Evolutionary conservation across 371 early-diverging fungal genomes (phyloP).

Genomic region (Syncephalastrum contaminatum): DNA sequence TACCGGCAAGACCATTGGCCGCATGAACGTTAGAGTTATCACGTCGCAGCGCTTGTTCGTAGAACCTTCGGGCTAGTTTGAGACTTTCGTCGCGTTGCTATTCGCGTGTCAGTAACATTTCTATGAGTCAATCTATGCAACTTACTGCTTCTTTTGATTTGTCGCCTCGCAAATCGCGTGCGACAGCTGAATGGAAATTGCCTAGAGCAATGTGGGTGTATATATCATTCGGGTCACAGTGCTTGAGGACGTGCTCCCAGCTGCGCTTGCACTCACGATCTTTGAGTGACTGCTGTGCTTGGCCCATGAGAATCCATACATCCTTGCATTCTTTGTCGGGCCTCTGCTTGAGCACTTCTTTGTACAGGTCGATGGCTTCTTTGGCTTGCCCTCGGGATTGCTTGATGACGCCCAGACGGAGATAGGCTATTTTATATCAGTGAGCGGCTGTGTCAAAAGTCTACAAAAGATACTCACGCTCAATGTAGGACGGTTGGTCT

Average conservation of each 20-base stretch:
- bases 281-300: constrained; percentile 56
- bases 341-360: constrained; percentile 65
- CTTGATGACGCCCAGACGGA: constrained; percentile 79
- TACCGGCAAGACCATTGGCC: constrained; percentile 79
- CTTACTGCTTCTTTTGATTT: constrained; percentile 28
- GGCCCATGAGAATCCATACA: constrained; percentile 76
- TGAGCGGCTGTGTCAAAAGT: background rate
- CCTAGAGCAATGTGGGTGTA: constrained; percentile 84
- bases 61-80: constrained; percentile 80
- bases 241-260: constrained; percentile 75
- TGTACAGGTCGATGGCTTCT: constrained; percentile 64
- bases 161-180: constrained; percentile 50
- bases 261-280: constrained; percentile 67
- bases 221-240: constrained; percentile 76
- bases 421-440: constrained; percentile 43
- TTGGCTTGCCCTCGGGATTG: constrained; percentile 45
- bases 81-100: constrained; percentile 49
- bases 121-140: constrained; percentile 12
- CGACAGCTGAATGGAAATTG: constrained; percentile 72
- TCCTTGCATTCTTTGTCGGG: constrained; percentile 63
- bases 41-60: constrained; percentile 71
- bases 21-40: constrained; percentile 76
- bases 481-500: constrained; percentile 72
- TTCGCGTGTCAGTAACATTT: background rate
- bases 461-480: constrained; percentile 35